These are phyloP conservation scores for Imleria badia DNA, from an alignment of 768 basidiomycete genomes.

Conservation along the genomic window DNA sequence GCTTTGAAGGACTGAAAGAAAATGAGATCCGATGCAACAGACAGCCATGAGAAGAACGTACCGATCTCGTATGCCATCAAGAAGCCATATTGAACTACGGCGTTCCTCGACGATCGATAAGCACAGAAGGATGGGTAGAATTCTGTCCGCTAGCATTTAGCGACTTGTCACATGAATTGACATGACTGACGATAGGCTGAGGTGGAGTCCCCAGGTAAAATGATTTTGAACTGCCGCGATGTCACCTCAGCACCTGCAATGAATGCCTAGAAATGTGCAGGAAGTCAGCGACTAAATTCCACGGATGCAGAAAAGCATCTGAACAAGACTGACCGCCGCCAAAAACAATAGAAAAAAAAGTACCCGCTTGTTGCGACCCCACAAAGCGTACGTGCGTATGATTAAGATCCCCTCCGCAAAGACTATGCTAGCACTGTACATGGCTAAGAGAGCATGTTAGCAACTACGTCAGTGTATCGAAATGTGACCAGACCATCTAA, in stretches of 20 bases:
- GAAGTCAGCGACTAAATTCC: not conserved
- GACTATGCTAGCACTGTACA: constrained; percentile 16
- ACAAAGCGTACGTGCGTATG: constrained; percentile 28
- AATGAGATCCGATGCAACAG: not conserved
- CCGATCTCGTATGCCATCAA: constrained; percentile 23
- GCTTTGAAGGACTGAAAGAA: constrained; percentile 22
- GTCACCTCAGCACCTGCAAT: constrained; percentile 15
- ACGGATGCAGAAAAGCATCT: not conserved
- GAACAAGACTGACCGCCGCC: constrained; percentile 14
- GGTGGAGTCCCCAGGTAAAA: constrained; percentile 16
- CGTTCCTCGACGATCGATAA: constrained; percentile 16
- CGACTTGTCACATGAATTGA: not conserved
- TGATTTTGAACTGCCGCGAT: constrained; percentile 1
- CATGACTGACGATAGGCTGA: constrained; percentile 21
- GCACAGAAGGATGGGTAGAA: constrained; percentile 20
- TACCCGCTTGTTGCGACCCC: constrained; percentile 18
- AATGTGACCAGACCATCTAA: constrained; percentile 16
- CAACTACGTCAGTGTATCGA: not conserved
- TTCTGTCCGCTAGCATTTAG: constrained; percentile 6
- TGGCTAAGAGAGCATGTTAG: constrained; percentile 8
- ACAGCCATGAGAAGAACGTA: constrained; percentile 2
- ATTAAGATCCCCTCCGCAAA: constrained; percentile 22
- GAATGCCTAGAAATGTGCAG: constrained; percentile 6
- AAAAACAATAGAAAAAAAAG: constrained; percentile 18
- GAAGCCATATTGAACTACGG: constrained; percentile 12